These are phyloP conservation scores for Debaryomyces coudertii DNA, from an alignment of 1,139 yeast species.

Conservation along the genomic window DNA sequence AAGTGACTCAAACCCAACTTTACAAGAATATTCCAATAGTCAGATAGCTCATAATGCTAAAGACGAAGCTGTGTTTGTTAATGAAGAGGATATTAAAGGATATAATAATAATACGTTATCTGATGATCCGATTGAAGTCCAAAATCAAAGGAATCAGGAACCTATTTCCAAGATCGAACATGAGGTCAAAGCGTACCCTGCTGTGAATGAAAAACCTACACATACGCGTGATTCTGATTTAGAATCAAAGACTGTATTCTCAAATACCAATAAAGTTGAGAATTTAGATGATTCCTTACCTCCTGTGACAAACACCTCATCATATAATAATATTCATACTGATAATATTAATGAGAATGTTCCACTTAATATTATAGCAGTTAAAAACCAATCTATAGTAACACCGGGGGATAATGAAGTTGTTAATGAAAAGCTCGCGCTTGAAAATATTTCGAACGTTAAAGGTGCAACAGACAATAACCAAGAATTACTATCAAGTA, in stretches of 20 bases:
- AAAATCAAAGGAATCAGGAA: neutral
- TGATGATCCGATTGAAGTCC: neutral
- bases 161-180: neutral
- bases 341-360: neutral
- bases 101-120: neutral
- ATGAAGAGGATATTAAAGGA: neutral
- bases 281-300: neutral
- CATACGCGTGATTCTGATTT: too few relatives aligned
- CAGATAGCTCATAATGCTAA: neutral
- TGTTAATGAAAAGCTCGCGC: neutral
- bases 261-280: too few relatives aligned
- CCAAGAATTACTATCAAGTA: neutral
- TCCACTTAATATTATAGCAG: neutral
- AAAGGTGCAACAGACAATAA: neutral
- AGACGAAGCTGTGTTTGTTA: neutral
- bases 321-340: too few relatives aligned
- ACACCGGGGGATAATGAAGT: neutral
- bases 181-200: neutral
- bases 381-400: neutral
- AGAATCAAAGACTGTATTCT: too few relatives aligned
- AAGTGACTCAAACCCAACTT: neutral
- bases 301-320: neutral
- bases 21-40: neutral
- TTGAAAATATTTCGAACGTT: neutral
- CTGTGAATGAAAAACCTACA: neutral